These are phyloP conservation scores for Hypoxylon intermedium DNA, from an alignment of 495 filamentous ascomycete species.

Conservation along the genomic window DNA sequence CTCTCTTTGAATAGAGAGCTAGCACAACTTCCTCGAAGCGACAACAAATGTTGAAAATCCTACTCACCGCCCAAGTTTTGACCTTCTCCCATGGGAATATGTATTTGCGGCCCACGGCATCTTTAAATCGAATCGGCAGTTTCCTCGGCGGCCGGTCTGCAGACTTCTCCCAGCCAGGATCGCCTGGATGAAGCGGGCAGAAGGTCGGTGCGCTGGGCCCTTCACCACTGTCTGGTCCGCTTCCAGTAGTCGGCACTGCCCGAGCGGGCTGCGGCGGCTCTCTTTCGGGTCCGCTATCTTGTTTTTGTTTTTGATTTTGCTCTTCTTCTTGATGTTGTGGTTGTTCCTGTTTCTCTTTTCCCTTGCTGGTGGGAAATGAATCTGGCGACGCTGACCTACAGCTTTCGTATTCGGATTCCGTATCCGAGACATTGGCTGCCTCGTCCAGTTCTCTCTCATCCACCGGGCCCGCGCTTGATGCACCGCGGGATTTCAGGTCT, in stretches of 20 bases:
- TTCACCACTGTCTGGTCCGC: conserved; percentile 4
- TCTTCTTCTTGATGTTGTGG: no score
- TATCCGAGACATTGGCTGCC: neutral
- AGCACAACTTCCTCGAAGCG: neutral
- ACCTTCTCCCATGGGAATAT: conserved; percentile 70
- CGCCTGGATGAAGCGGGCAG: conserved; percentile 19
- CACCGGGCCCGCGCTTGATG: neutral
- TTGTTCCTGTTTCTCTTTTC: conserved; percentile 30
- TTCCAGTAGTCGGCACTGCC: neutral
- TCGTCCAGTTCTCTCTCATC: neutral
- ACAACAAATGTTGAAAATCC: neutral
- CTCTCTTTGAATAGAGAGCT: neutral
- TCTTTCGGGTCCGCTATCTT: conserved; percentile 13
- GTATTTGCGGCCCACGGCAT: conserved; percentile 70
- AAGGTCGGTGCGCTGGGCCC: conserved; percentile 10
- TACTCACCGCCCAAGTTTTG: conserved; percentile 67
- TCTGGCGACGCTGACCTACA: conserved; percentile 2
- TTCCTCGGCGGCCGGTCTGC: conserved; percentile 45
- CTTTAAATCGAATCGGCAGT: conserved; percentile 68
- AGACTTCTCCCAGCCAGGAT: conserved; percentile 36
- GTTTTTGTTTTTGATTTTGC: conserved; percentile 33
- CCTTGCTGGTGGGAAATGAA: conserved; percentile 12
- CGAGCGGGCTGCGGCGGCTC: neutral
- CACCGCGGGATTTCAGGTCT: neutral
- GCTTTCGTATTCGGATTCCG: neutral